phyloP scores from a whole-genome alignment of 2,329 filamentous ascomycete species.

The Sporothrix pseudoabietina region DNA sequence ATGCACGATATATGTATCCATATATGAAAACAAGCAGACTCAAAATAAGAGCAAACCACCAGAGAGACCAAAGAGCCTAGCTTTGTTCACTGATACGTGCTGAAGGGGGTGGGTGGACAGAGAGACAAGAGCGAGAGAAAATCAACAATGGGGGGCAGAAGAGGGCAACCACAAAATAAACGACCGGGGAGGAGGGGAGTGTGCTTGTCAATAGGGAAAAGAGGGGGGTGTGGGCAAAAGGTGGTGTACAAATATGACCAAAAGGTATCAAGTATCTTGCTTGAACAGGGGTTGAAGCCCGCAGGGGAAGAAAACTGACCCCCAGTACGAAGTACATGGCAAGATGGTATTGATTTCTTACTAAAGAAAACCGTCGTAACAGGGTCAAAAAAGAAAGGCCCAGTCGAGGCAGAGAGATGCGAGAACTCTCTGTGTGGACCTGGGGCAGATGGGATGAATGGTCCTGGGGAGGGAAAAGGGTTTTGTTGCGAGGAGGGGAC shows the following conservation, averaged over 20 bases:
- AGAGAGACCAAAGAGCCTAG: background rate
- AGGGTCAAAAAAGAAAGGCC: background rate
- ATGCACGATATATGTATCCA: slow-evolving; percentile 28
- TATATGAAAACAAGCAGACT: slow-evolving; percentile 23
- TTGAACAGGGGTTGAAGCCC: slow-evolving; percentile 22
- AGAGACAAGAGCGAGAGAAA: background rate
- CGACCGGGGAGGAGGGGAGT: slow-evolving; percentile 9
- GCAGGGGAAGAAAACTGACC: background rate
- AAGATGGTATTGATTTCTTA: background rate
- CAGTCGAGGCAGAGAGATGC: background rate
- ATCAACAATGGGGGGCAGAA: slow-evolving; percentile 4
- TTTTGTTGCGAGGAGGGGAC: slow-evolving; percentile 13
- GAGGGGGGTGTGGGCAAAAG: slow-evolving; percentile 16
- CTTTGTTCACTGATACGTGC: background rate
- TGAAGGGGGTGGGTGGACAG: slow-evolving; percentile 6
- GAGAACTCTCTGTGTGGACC: background rate
- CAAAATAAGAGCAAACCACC: background rate
- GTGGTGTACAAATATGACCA: slow-evolving; percentile 14
- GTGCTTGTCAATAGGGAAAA: background rate
- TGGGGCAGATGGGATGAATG: slow-evolving; percentile 14
- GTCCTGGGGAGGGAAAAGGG: slow-evolving; percentile 7
- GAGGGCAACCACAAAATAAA: slow-evolving; percentile 4
- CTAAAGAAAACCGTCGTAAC: background rate
- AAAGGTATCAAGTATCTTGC: slow-evolving; percentile 17
- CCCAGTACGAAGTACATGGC: background rate